Percentiles rank a stretch among this genome's conserved stretches.
Conservation (phyloP, 805 yeast genomes). For the Diddensiella caesifluorescens region DNA sequence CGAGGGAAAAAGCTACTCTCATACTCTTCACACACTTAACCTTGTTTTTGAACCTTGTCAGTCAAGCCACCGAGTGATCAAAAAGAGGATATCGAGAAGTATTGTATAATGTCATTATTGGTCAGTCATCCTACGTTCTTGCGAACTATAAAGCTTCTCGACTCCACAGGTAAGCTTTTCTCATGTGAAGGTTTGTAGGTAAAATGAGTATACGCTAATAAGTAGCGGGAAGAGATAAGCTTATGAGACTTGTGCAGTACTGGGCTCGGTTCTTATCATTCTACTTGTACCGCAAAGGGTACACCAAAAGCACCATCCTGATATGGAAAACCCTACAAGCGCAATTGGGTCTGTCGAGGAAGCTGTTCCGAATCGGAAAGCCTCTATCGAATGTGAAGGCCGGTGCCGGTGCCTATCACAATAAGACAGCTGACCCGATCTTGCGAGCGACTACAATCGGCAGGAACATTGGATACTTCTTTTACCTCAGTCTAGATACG, state of each 20-base stretch:
- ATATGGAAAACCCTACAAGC: conserved; percentile 52
- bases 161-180: conserved; percentile 37
- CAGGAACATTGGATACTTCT: conserved; percentile 33
- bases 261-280: conserved; percentile 66
- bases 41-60: too few species aligned
- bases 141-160: conserved; percentile 58
- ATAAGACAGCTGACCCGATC: conserved; percentile 61
- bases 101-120: conserved; percentile 25
- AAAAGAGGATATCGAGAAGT: too few species aligned
- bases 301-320: conserved; percentile 41
- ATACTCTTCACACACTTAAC: too few species aligned
- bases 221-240: conserved; percentile 71
- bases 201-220: background rate
- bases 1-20: too few species aligned
- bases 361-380: conserved; percentile 77
- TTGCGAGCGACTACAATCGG: conserved; percentile 39
- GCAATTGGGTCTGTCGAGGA: conserved; percentile 67
- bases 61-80: too few species aligned
- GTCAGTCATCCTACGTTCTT: conserved; percentile 69
- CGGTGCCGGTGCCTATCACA: conserved; percentile 62
- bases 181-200: background rate
- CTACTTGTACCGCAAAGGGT: conserved; percentile 54
- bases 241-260: conserved; percentile 74
- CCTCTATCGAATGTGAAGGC: conserved; percentile 64
- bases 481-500: conserved; percentile 34